phyloP scores from a whole-genome alignment of 2,329 filamentous ascomycete genomes.

The Ascochyta rabiei region DNA sequence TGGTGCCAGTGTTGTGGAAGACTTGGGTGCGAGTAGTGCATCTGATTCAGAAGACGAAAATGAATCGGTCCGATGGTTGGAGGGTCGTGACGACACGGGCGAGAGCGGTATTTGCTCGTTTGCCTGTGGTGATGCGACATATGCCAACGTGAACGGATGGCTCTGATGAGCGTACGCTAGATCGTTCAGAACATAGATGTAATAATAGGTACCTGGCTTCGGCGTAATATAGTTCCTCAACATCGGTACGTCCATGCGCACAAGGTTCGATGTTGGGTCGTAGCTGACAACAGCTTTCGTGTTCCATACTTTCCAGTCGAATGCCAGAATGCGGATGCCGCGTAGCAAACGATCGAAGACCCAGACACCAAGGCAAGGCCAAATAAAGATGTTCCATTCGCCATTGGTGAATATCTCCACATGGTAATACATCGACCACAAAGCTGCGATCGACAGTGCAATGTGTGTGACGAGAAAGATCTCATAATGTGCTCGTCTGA shows the following conservation, averaged over 20 bases:
- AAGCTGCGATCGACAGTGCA: conserved; percentile 48
- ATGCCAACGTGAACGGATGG: conserved; percentile 55
- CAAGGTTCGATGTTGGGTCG: conserved; percentile 52
- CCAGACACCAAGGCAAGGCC: conserved; percentile 59
- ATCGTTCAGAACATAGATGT: conserved; percentile 54
- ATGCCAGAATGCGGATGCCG: conserved; percentile 51
- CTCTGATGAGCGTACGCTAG: conserved; percentile 55
- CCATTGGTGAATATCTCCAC: conserved; percentile 58
- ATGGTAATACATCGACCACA: conserved; percentile 60
- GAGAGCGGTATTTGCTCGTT: conserved; percentile 17
- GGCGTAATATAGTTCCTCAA: conserved; percentile 43
- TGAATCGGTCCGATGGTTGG: conserved; percentile 15
- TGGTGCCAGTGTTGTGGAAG: not conserved
- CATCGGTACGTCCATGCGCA: conserved; percentile 54
- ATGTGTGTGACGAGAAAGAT: conserved; percentile 54
- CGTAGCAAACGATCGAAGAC: conserved; percentile 57
- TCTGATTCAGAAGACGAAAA: conserved; percentile 36
- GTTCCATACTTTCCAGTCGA: conserved; percentile 47
- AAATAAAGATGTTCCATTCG: conserved; percentile 58
- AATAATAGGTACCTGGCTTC: conserved; percentile 58
- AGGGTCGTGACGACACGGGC: conserved; percentile 14
- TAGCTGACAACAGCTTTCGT: conserved; percentile 53
- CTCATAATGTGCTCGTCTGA: conserved; percentile 58
- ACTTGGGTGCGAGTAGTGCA: conserved; percentile 28
- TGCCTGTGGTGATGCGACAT: conserved; percentile 16